Base-by-base conservation (phyloP, 129 eudicot genomes). In the Gnaphalium uliginosum region DNA sequence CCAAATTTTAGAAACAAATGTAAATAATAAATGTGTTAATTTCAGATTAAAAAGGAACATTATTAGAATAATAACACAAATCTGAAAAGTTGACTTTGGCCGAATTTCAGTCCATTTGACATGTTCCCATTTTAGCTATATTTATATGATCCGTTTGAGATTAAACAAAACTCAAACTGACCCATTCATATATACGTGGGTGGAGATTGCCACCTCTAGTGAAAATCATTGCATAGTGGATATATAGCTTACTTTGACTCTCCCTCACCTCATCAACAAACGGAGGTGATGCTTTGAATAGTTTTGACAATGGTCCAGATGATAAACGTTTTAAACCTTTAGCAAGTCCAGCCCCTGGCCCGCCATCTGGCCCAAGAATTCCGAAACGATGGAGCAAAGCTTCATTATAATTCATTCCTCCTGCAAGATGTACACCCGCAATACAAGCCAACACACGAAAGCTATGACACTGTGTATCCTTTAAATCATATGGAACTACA, bases 381-480 rank as follows among this genome's bases (percentile, higher is more conserved):
- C 98, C 98, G 81, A 86, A 88, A 35, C 83, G 84, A 50, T 87
- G 98, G 53, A 92, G 89, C 78, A 92, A 73, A 62, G 92, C 89
- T 77, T 92, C 98, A 11, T 83, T 73, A 59, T 89, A 89, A 78
- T 72, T 88, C 96, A 92, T 89, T 68, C 98, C 98, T 22, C 98
- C 98, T 17, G 92, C 98, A 66, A 92, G 90, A 50, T 95, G 92
- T 76, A 92, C 75, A 30, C 96, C 96, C 61, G 92, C 89, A 62
- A 92, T 76, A 79, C 92, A 86, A 63, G 92, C 94, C 53, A 89
- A 86, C 72, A 88, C 89, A 21, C 74, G 88, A 63, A 92, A 83
- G 82, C 94, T 89, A 73, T 88, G 94, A 68, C 88, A 90, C 78
- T 81, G 86, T 14, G 29, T 80, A 83, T 92, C 98, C 58, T 75